Conservation (phyloP, 495 filamentous ascomycete genomes). For the Elasticomyces elasticus region DNA sequence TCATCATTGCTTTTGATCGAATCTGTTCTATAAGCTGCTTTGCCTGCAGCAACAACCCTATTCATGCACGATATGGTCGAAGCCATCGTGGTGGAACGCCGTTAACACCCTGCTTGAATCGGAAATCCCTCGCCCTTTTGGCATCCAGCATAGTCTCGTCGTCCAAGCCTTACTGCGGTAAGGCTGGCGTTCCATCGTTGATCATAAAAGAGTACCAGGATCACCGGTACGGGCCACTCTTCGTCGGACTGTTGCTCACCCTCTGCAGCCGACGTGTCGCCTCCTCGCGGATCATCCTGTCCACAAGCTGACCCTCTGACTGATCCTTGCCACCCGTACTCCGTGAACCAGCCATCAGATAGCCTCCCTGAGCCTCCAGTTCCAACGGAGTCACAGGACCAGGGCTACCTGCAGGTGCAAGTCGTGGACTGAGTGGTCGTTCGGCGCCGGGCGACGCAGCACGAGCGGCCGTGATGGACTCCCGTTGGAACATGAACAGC, state of each 20-base stretch:
- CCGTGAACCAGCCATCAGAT: slow-evolving; percentile 24
- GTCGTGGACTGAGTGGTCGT: slow-evolving; percentile 28
- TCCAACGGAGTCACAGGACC: slow-evolving; percentile 34
- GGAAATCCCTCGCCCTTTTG: too few relatives aligned
- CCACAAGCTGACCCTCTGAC: slow-evolving; percentile 20
- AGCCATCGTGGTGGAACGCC: background rate
- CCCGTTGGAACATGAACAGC: slow-evolving; percentile 31
- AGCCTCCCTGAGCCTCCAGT: slow-evolving; percentile 29
- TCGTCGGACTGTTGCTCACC: background rate
- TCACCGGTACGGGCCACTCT: background rate
- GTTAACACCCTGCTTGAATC: too few relatives aligned
- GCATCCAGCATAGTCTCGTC: too few relatives aligned
- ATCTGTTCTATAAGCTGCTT: too few relatives aligned
- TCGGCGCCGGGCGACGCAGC: slow-evolving; percentile 3
- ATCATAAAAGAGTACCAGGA: background rate
- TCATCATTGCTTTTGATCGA: too few relatives aligned
- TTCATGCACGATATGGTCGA: background rate
- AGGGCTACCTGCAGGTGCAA: slow-evolving; percentile 31
- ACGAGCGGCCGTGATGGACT: slow-evolving; percentile 21
- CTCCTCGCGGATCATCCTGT: slow-evolving; percentile 31
- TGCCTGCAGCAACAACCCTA: too few relatives aligned
- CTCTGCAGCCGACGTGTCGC: slow-evolving; percentile 10
- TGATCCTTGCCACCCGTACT: background rate
- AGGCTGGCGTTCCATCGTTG: too few relatives aligned
- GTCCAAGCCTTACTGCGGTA: too few relatives aligned